phyloP scores from a whole-genome alignment of 768 basidiomycete genomes.

The Amanita fuliginea region DNA sequence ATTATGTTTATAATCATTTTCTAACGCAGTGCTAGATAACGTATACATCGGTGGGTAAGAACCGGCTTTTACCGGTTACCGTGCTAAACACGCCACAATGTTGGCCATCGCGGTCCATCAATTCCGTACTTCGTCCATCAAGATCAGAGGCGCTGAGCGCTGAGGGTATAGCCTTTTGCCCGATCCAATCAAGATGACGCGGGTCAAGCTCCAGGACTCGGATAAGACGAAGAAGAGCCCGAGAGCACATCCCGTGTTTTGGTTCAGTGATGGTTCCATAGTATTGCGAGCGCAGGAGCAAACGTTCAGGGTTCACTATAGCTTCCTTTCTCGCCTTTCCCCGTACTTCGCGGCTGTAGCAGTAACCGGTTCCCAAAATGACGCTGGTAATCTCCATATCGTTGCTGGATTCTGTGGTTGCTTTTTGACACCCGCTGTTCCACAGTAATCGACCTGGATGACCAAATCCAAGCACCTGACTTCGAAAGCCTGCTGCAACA shows the following conservation, averaged over 20 bases:
- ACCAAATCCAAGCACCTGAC: conserved; percentile 31
- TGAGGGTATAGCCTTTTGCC: neutral
- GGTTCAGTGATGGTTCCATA: conserved; percentile 59
- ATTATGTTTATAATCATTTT: too few relatives aligned
- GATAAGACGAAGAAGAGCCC: neutral
- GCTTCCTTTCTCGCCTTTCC: conserved; percentile 43
- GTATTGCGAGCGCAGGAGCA: conserved; percentile 32
- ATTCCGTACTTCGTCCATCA: neutral
- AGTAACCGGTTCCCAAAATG: neutral
- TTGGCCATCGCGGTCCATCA: too few relatives aligned
- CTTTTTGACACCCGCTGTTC: conserved; percentile 14
- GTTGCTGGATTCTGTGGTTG: neutral
- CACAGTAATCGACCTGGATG: conserved; percentile 21
- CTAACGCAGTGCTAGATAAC: too few relatives aligned
- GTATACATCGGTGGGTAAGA: too few relatives aligned
- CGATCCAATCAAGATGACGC: neutral
- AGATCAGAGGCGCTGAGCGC: neutral
- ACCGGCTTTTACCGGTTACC: too few relatives aligned
- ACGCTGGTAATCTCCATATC: conserved; percentile 1
- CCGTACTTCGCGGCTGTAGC: conserved; percentile 17
- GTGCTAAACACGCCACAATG: too few relatives aligned
- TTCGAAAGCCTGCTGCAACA: conserved; percentile 48
- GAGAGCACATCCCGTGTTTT: conserved; percentile 36
- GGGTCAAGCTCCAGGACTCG: neutral
- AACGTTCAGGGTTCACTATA: conserved; percentile 46